phyloP scores from a whole-genome alignment of 306 rosid species.

The Vachellia pachyceras region DNA sequence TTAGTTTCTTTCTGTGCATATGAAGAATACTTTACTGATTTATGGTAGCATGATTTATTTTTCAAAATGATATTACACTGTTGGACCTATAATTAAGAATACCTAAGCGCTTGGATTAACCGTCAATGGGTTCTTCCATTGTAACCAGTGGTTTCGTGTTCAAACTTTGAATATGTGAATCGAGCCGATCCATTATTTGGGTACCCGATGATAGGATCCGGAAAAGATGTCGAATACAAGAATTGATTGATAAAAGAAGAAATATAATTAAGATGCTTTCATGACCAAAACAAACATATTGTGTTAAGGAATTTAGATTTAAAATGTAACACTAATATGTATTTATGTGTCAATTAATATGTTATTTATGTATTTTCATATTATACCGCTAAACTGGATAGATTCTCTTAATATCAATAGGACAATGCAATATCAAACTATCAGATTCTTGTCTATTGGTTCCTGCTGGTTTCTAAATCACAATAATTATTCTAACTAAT shows the following conservation, averaged over 20 bases:
- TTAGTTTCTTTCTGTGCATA: neutral
- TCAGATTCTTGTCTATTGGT: constrained; percentile 49
- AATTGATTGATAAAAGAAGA: no score
- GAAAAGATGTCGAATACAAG: no score
- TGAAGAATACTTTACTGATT: neutral
- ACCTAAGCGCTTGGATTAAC: no score
- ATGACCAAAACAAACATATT: constrained; percentile 20
- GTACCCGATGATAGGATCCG: no score
- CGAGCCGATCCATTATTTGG: no score
- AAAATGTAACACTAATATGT: neutral
- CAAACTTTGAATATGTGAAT: no score
- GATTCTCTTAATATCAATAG: constrained; percentile 22
- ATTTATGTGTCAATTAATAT: no score
- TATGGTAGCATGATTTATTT: neutral
- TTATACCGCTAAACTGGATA: constrained; percentile 1
- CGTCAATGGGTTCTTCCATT: no score
- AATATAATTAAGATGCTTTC: neutral
- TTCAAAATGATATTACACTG: no score
- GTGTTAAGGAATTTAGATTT: neutral
- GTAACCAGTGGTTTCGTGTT: no score
- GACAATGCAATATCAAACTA: constrained; percentile 42
- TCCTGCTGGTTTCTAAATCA: constrained; percentile 35
- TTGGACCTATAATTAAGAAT: no score
- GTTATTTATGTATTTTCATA: neutral
- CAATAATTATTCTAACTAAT: constrained; percentile 22